These are phyloP conservation scores for Solanum paucissectum DNA, from an alignment of 257 asterid genomes.

Conservation along the genomic window DNA sequence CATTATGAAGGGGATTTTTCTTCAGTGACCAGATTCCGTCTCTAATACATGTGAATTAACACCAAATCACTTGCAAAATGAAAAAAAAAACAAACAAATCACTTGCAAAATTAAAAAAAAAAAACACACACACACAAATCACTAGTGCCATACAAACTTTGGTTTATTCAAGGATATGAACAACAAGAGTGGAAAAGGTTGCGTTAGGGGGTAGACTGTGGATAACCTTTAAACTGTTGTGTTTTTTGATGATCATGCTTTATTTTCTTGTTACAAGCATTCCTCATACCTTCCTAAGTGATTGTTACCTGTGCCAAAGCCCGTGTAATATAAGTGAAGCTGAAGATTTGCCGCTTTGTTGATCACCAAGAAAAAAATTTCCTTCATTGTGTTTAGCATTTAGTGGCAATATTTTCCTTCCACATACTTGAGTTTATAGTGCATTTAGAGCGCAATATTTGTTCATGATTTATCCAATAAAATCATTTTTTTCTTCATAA, in stretches of 20 bases:
- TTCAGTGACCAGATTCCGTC: not conserved
- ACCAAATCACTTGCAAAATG: not conserved
- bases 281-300: not conserved
- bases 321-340: not conserved
- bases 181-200: not conserved
- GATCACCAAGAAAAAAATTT: not conserved
- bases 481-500: not conserved
- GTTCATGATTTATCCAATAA: not conserved
- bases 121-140: not conserved
- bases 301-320: not conserved
- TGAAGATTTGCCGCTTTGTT: not conserved
- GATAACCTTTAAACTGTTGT: not conserved
- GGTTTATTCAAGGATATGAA: not conserved
- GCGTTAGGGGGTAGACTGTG: not conserved
- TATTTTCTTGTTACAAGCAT: not conserved
- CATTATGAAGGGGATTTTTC: not conserved
- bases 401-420: not conserved
- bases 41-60: not conserved
- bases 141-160: not conserved
- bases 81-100: not conserved
- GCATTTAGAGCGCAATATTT: not conserved
- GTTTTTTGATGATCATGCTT: not conserved
- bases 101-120: not conserved
- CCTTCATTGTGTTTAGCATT: not conserved
- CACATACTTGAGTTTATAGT: not conserved